phyloP scores from a whole-genome alignment of 768 basidiomycete genomes.

The Holtermanniella nyarrowii region DNA sequence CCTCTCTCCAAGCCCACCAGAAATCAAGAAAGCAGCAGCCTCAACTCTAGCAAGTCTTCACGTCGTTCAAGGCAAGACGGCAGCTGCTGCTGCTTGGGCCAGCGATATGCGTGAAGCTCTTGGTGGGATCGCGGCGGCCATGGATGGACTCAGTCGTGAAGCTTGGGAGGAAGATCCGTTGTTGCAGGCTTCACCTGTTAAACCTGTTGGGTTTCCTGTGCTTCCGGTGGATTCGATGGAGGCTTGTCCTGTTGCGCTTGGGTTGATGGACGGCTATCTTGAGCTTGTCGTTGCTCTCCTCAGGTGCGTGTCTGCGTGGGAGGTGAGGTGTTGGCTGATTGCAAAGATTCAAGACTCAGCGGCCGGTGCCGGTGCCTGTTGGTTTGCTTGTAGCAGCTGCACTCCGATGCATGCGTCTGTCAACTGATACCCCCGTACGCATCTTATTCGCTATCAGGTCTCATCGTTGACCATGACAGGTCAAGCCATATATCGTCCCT shows the following conservation, averaged over 20 bases:
- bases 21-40: constrained; percentile 8
- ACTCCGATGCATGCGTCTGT: constrained; percentile 29
- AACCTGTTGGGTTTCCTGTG: no score
- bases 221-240: background rate
- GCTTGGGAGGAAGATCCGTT: constrained; percentile 24
- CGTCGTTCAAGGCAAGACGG: constrained; percentile 20
- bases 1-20: constrained; percentile 6
- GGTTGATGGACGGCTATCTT: constrained; percentile 20
- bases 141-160: constrained; percentile 16
- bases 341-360: constrained; percentile 20
- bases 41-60: constrained; percentile 17
- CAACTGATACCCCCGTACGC: constrained; percentile 27
- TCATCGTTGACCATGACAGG: constrained; percentile 5
- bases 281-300: constrained; percentile 26
- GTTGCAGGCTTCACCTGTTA: background rate
- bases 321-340: background rate
- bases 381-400: constrained; percentile 32
- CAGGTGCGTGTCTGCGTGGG: background rate
- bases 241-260: background rate
- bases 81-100: constrained; percentile 18
- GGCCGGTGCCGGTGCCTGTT: constrained; percentile 39
- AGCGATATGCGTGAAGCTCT: constrained; percentile 23
- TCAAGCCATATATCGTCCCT: constrained; percentile 25
- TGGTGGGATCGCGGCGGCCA: constrained; percentile 13
- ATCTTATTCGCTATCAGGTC: background rate